Evolutionary conservation across 139 green algal species (phyloP).

Genomic region (Chlorokybus atmophyticus): DNA sequence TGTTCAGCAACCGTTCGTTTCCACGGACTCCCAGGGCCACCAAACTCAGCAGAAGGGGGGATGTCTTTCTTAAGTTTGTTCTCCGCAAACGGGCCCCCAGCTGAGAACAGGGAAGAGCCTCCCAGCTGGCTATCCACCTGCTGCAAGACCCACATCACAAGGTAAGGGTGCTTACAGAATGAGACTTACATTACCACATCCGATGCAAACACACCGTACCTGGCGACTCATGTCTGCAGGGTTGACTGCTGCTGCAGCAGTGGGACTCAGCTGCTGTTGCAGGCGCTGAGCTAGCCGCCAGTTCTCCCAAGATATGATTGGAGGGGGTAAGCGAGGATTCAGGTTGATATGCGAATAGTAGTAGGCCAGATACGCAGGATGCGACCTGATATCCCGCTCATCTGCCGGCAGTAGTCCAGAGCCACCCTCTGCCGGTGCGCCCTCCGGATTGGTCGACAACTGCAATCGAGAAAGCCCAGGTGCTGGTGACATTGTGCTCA

Average conservation of each 20-base stretch:
- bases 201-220: not conserved
- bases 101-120: not conserved
- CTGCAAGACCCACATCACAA: no score
- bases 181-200: not conserved
- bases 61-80: not conserved
- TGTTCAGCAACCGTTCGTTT: not conserved
- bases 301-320: conserved; percentile 25
- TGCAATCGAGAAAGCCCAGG: not conserved
- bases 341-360: conserved; percentile 26
- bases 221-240: conserved; percentile 1
- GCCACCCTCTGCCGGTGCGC: not conserved
- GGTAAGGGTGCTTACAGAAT: not conserved
- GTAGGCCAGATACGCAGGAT: conserved; percentile 23
- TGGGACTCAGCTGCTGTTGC: no score
- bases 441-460: not conserved
- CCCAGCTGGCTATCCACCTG: no score
- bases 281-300: conserved; percentile 15
- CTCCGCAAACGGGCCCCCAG: not conserved
- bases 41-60: not conserved
- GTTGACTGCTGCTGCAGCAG: not conserved
- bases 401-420: not conserved
- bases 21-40: not conserved
- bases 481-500: conserved; percentile 1
- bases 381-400: conserved; percentile 18
- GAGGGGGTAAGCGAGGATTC: conserved; percentile 23